phyloP scores from a whole-genome alignment of 108 stramenopile species.

The Skeletonema costatum region DNA sequence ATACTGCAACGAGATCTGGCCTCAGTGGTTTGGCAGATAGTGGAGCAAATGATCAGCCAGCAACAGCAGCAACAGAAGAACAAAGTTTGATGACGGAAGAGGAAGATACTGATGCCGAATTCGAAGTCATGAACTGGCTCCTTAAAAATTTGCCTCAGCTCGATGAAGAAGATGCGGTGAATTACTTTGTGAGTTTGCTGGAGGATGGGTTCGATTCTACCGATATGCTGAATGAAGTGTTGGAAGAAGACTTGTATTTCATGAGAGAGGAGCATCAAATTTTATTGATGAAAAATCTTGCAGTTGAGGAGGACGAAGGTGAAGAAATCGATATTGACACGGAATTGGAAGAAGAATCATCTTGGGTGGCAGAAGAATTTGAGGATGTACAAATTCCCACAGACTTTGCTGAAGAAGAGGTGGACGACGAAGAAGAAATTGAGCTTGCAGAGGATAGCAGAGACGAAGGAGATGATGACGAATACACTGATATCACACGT shows the following conservation, averaged over 20 bases:
- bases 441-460: background rate
- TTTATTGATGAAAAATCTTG: conserved; percentile 7
- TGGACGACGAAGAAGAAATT: background rate
- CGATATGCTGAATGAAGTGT: conserved; percentile 18
- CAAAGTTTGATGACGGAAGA: background rate
- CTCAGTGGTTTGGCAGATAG: background rate
- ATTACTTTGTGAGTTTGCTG: conserved; percentile 5
- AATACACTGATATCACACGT: background rate
- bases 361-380: background rate
- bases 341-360: background rate
- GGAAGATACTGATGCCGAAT: background rate
- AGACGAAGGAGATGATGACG: background rate
- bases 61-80: background rate
- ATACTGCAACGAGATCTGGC: background rate
- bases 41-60: background rate
- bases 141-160: conserved; percentile 27
- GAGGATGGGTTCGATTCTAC: conserved; percentile 29
- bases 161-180: conserved; percentile 4
- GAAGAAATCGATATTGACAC: background rate
- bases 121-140: conserved; percentile 26
- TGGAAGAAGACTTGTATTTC: conserved; percentile 15
- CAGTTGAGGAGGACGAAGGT: background rate
- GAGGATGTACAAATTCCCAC: background rate
- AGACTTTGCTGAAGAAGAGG: background rate
- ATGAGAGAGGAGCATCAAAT: conserved; percentile 19